phyloP scores from a whole-genome alignment of 345 rosid species.

The Carallia pectinifolia region DNA sequence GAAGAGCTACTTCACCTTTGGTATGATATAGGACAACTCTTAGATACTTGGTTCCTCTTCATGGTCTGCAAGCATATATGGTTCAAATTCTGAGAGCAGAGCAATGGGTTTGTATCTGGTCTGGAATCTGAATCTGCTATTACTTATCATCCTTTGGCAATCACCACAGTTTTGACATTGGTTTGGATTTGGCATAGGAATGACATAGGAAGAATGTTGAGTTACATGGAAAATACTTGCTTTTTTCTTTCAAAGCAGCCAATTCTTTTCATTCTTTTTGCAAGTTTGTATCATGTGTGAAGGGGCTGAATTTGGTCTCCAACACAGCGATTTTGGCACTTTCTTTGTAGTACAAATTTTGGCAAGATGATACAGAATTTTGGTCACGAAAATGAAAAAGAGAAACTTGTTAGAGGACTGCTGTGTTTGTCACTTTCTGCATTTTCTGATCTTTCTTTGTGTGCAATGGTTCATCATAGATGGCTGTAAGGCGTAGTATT shows the following conservation, averaged over 20 bases:
- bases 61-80: not conserved
- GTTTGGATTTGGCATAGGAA: not conserved
- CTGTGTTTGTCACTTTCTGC: not conserved
- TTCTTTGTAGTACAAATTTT: conserved; percentile 5
- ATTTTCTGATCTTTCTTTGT: not conserved
- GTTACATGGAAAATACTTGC: not conserved
- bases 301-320: conserved; percentile 14
- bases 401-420: too few relatives aligned
- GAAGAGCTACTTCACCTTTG: too few relatives aligned
- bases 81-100: not conserved
- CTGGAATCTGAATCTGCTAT: not conserved
- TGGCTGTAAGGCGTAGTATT: too few relatives aligned
- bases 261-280: conserved; percentile 27
- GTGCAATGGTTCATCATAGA: too few relatives aligned
- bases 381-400: too few relatives aligned
- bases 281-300: conserved; percentile 2
- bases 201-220: not conserved
- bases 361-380: not conserved
- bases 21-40: too few relatives aligned
- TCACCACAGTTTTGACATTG: not conserved
- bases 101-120: not conserved
- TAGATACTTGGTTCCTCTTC: too few relatives aligned
- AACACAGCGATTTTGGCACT: conserved; percentile 6
- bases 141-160: not conserved
- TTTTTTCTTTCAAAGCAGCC: not conserved